A percentile compares a stretch with the other conserved stretches of the same genome.
These are phyloP conservation scores for Purpureocillium lavendulum DNA, from an alignment of 2,329 filamentous ascomycete species.

Conservation along the genomic window DNA sequence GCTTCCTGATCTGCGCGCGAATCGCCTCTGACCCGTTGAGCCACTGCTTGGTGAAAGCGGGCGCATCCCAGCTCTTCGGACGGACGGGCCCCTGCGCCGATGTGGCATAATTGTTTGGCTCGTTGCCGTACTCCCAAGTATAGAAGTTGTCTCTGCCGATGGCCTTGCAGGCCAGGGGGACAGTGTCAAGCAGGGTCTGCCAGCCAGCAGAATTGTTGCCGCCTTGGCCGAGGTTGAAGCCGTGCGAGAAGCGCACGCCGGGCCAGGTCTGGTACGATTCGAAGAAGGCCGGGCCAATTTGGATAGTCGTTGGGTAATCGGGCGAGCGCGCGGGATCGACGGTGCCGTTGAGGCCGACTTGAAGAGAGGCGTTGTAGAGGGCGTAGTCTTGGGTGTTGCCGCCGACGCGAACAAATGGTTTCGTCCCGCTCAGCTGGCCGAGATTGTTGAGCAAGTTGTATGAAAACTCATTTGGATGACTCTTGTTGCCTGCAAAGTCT, in stretches of 20 bases:
- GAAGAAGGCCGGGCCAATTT: conserved; percentile 53
- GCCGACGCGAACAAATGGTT: conserved; percentile 53
- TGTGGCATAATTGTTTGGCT: conserved; percentile 43
- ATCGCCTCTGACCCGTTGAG: conserved; percentile 44
- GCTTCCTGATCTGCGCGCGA: conserved; percentile 29
- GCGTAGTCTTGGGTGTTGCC: conserved; percentile 60
- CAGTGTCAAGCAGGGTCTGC: conserved; percentile 43
- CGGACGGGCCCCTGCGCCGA: conserved; percentile 42
- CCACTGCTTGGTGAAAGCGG: conserved; percentile 50
- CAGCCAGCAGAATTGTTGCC: conserved; percentile 42
- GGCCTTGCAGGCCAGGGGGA: conserved; percentile 48
- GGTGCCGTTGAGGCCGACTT: conserved; percentile 42
- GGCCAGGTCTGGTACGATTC: conserved; percentile 55
- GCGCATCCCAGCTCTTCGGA: conserved; percentile 44
- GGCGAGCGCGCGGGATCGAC: conserved; percentile 37
- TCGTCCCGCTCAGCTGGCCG: conserved; percentile 41
- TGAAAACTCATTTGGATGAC: conserved; percentile 32
- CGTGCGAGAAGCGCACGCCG: conserved; percentile 47
- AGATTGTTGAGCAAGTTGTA: conserved; percentile 51
- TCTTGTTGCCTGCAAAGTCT: conserved; percentile 27
- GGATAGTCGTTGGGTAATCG: conserved; percentile 53
- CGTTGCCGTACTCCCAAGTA: conserved; percentile 48
- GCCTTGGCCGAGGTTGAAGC: conserved; percentile 49
- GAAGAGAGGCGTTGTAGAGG: conserved; percentile 46
- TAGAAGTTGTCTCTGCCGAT: conserved; percentile 39